A percentile compares a stretch with the other conserved stretches of the same genome.
Evolutionary conservation across 1,284 basidiomycete genomes (phyloP).

Genomic region (Porogramme epimiltina): DNA sequence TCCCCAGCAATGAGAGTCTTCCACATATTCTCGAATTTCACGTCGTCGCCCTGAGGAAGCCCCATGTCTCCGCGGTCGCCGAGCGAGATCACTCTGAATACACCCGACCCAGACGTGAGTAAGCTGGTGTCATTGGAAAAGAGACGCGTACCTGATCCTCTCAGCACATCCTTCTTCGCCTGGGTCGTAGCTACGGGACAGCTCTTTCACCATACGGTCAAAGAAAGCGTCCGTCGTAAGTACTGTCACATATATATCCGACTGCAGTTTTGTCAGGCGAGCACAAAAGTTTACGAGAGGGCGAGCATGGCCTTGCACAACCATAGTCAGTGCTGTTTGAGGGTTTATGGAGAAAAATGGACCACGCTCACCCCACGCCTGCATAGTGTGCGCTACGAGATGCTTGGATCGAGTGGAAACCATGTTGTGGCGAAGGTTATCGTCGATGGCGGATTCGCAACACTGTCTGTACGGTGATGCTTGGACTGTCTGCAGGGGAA

Average conservation of each 20-base stretch:
- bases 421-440: no score
- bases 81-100: not conserved
- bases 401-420: not conserved
- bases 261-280: not conserved
- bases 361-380: not conserved
- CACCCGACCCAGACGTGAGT: no score
- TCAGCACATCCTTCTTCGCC: not conserved
- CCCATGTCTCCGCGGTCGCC: not conserved
- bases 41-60: not conserved
- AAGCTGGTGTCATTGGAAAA: not conserved
- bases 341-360: not conserved
- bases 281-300: not conserved
- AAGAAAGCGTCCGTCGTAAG: conserved; percentile 5
- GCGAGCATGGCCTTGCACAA: conserved; percentile 2
- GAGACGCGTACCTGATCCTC: conserved; percentile 5
- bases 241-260: conserved; percentile 1
- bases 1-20: not conserved
- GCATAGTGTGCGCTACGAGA: not conserved
- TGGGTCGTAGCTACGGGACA: conserved; percentile 9
- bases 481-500: no score
- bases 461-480: no score
- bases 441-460: no score
- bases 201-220: conserved; percentile 2
- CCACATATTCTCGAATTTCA: not conserved
- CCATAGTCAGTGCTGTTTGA: no score